phyloP scores from a whole-genome alignment of 1,139 yeast species.

The Debaryomyces nepalensis region DNA sequence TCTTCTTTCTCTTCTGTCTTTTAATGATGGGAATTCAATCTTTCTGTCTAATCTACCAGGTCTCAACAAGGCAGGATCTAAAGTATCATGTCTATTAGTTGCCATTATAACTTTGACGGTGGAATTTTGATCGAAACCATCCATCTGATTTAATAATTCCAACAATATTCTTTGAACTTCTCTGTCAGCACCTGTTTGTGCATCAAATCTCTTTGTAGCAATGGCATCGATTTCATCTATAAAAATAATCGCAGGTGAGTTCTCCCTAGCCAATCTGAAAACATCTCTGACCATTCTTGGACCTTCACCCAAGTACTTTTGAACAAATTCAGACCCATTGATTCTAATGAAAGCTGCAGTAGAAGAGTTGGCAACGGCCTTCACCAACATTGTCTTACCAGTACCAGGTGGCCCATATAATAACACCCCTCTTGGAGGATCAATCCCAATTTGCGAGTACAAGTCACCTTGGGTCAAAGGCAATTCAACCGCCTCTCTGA shows the following conservation, averaged over 20 bases:
- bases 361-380: constrained; percentile 97
- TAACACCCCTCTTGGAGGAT: constrained; percentile 97
- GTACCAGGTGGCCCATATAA: constrained; percentile 99
- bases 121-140: constrained; percentile 95
- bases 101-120: constrained; percentile 99
- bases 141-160: constrained; percentile 97
- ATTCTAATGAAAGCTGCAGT: constrained; percentile 96
- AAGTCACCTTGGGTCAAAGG: constrained; percentile 96
- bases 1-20: constrained; percentile 97
- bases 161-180: constrained; percentile 98
- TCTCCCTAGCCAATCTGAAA: constrained; percentile 94
- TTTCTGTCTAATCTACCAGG: constrained; percentile 99
- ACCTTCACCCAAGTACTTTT: constrained; percentile 98
- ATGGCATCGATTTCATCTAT: constrained; percentile 99
- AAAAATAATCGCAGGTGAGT: constrained; percentile 94
- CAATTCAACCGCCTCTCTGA: constrained; percentile 96
- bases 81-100: constrained; percentile 95
- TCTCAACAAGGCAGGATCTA: constrained; percentile 95
- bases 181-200: constrained; percentile 99
- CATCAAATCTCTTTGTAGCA: constrained; percentile 98
- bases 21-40: constrained; percentile 93
- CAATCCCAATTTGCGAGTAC: constrained; percentile 97
- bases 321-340: constrained; percentile 97
- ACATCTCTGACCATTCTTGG: constrained; percentile 99
- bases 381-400: constrained; percentile 98